Evolutionary conservation across 441 rosid genomes (phyloP).

Genomic region (Brassica hybrid): DNA sequence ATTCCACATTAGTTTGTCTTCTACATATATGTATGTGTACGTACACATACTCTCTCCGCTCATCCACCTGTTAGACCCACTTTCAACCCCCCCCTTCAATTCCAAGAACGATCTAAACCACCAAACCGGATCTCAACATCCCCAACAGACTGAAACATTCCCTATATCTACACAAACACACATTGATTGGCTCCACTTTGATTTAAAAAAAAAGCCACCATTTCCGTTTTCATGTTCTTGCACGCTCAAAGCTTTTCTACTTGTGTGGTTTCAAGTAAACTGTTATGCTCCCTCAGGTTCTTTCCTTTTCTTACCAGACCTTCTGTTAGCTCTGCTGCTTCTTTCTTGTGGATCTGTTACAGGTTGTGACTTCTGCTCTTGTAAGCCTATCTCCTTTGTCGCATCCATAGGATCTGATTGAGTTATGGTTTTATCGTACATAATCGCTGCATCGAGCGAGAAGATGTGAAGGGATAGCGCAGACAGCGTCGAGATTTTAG

Average conservation of each 20-base stretch:
- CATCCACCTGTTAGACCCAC: conserved; percentile 28
- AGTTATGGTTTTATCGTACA: conserved; percentile 60
- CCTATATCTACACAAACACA: conserved; percentile 40
- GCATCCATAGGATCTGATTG: conserved; percentile 50
- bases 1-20: conserved; percentile 37
- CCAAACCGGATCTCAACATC: conserved; percentile 29
- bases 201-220: neutral
- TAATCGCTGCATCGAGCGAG: conserved; percentile 83
- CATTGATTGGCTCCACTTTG: conserved; percentile 25
- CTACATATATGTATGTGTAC: conserved; percentile 11
- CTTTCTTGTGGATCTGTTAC: conserved; percentile 62
- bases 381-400: conserved; percentile 43
- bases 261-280: conserved; percentile 18
- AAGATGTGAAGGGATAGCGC: conserved; percentile 84
- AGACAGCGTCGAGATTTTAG: conserved; percentile 77
- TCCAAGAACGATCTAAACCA: conserved; percentile 14
- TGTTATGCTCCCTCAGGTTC: conserved; percentile 71
- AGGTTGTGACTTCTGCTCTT: conserved; percentile 50
- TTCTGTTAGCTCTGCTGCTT: conserved; percentile 61
- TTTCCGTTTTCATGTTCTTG: too few species aligned
- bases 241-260: conserved; percentile 4
- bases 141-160: conserved; percentile 6
- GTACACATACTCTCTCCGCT: conserved; percentile 25
- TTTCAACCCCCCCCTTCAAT: conserved; percentile 11
- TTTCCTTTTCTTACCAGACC: conserved; percentile 85